A percentile compares a stretch with the other conserved stretches of the same genome.
Conservation (phyloP, 345 rosid genomes). For the Melaleuca quinquenervia region DNA sequence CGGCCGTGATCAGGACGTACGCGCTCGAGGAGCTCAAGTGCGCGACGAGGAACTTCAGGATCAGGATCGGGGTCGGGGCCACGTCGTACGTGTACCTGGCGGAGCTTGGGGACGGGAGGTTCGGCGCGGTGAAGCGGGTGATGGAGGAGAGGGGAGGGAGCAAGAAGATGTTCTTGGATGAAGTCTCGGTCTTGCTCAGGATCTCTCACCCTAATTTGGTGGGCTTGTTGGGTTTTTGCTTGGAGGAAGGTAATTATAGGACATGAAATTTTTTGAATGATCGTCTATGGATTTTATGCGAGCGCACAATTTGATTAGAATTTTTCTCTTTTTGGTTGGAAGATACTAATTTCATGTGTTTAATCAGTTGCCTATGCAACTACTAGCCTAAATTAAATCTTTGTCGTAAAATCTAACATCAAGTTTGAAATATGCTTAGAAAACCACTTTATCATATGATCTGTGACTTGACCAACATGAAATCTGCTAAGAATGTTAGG, state of each 20-base stretch:
- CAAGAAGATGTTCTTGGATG: slow-evolving; percentile 42
- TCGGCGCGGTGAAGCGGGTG: slow-evolving; percentile 40
- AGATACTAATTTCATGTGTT: not conserved
- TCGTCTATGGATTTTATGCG: not conserved
- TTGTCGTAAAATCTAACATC: not conserved
- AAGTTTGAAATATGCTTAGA: not conserved
- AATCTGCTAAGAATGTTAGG: not conserved
- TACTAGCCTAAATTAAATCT: not conserved
- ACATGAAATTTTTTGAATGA: not conserved
- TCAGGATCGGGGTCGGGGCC: slow-evolving; percentile 28
- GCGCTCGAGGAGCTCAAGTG: slow-evolving; percentile 27
- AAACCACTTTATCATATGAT: not conserved
- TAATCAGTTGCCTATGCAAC: not conserved
- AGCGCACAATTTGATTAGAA: not conserved
- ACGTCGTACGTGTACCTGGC: slow-evolving; percentile 38
- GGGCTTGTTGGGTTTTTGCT: slow-evolving; percentile 35
- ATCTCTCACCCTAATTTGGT: slow-evolving; percentile 45
- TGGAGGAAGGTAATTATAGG: slow-evolving; percentile 23
- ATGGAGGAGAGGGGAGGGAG: slow-evolving; percentile 36
- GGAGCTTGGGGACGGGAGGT: slow-evolving; percentile 31
- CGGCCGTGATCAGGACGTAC: slow-evolving; percentile 18
- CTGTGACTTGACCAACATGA: not conserved
- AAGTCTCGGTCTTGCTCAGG: slow-evolving; percentile 35
- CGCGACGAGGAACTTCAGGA: slow-evolving; percentile 29
- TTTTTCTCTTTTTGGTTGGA: not conserved